Evolutionary conservation across 208 protist genomes (phyloP), one percentile per base, ranked within the genome.

Genomic region (Zelonia costaricensis): DNA sequence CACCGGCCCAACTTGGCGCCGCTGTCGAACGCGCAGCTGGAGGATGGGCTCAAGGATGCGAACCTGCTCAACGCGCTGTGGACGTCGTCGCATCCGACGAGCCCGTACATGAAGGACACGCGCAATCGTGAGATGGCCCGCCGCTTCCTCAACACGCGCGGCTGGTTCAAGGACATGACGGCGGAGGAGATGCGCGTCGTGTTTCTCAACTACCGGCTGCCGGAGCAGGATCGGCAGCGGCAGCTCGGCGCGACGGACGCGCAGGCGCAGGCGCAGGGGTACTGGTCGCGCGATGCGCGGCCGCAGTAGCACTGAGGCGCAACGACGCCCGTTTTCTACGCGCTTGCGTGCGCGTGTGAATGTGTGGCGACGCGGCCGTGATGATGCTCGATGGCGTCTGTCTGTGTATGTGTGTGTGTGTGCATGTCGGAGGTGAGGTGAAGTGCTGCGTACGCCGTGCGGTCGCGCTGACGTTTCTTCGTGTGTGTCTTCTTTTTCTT

Each of bases 141-240:
- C 15, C 68, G 70, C 44, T 93, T 88, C 56, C 61, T 95, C 13
- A 90, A 88, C 63, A 63, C 76, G 39, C 83, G 80, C 16, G 84
- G 86, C n/a, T 95, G 89, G 89, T 82, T 94, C 58, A 80, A 83
- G 44, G 69, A 92, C 51, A 94, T 94, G 88, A 77, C 84, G 8
- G 27, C 69, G 13, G 88, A 92, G 35, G 83, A 92, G 68, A 90
- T 91, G 82, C 72, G 76, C 10, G 56, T 77, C 1, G 77, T 92
- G n/a, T 95, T 91, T 61, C 42, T 88, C 28, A 92, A 90, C 58
- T 76, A 92, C 53, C 67, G 77, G 10, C 57, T 89, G 28, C 81
- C 81, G 2, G 60, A 80, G 49, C 60, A 23, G 25, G 77, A 90
- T 51, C 71, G 74, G 18, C 48, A 69, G 40, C 63, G 75, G 42